Base-by-base conservation (phyloP, 192 early-diverging fungal genomes). In the Polychytrium aggregatum region DNA sequence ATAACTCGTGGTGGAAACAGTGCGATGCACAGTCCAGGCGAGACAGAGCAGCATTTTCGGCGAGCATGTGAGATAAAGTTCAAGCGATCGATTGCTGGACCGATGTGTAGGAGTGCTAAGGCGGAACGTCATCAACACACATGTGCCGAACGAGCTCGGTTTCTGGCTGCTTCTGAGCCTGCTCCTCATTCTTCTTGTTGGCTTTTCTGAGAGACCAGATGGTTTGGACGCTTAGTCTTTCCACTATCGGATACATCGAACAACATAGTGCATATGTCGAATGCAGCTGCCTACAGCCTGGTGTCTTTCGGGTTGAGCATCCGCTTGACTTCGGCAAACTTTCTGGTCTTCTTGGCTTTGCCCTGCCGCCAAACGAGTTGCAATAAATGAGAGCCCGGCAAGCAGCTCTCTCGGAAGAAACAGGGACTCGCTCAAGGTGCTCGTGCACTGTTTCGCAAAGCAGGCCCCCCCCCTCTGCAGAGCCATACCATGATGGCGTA, bases 281-380 rank as follows among this genome's bases (percentile, higher is more conserved):
- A 5, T n/a, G 34, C 17, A 1, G 8, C 17, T n/a, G 68, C 72
- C 72, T 79, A 88, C 71, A 97, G 70, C 37, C 94, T 78, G 31
- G 84, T 70, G 65, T 97, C 94, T 28, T 88, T 90, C 25, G 87
- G 84, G 46, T 81, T 84, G 52, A 97, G 74, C 60, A 90, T 87
- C 21, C 90, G 83, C 71, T 97, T 97, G 37, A 92, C 88, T 43
- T 82, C 71, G 27, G 84, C 94, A 66, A 97, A 95, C 76, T 92
- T 90, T 70, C 86, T 82, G 31, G 90, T 93, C 53, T 76, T 84
- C 50, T 82, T 92, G 17, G 87, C 87, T 67, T 94, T 97, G 25
- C 41, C 50, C 65, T 60, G 46, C 11, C 21, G n/a, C n/a, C n/a
- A n/a, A n/a, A n/a, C n/a, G n/a, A n/a, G n/a, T n/a, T n/a, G n/a